Base-by-base conservation (phyloP, 345 rosid genomes). In the Salix purpurea region DNA sequence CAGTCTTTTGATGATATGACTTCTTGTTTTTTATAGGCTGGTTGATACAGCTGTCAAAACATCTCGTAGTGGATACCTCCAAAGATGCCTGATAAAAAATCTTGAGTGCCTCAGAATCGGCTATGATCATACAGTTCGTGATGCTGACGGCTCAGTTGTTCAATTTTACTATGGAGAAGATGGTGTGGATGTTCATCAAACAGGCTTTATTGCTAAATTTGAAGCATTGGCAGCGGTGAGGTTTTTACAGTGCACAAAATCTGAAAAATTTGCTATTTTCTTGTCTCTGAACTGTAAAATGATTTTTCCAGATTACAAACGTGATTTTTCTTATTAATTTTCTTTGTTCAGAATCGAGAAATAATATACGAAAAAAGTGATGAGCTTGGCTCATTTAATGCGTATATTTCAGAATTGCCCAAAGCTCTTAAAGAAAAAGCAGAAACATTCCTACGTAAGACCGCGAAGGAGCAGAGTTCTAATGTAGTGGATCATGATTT, bases 11-110 rank as follows among this genome's bases (percentile, higher is more conserved):
- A 81, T 69, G 50, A 70, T 76, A 70, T 26, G 68, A 30, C 52
- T 44, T 83, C 62, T 70, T 74, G 21, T 66, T 74, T 56, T 46
- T 46, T 14, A 50, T 82, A 96, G 99, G 87, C 87, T 96, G 71
- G 99, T 96, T 81, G 98, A 96, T 81, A 96, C 99, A 50, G 98
- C 99, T 44, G 99, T 96, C 73, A 96, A 96, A 83, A 96, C 99
- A 82, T 96, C 99, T 69, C 97, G 99, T 69, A 96, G 99, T 91
- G 99, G 99, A 56, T 96, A 96, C 88, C 91, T 96, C 65, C 99
- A 96, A 79, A 92, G 99, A 82, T 96, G 99, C 83, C 88, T 96
- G 40, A 91, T 96, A 80, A 96, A 96, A 86, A 96, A 96, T 83
- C 96, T 96, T 8, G 99, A 96, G 88, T 85, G 91, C 84, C 88